These are phyloP conservation scores for Echium plantagineum DNA, from an alignment of 257 asterid genomes.

Conservation along the genomic window DNA sequence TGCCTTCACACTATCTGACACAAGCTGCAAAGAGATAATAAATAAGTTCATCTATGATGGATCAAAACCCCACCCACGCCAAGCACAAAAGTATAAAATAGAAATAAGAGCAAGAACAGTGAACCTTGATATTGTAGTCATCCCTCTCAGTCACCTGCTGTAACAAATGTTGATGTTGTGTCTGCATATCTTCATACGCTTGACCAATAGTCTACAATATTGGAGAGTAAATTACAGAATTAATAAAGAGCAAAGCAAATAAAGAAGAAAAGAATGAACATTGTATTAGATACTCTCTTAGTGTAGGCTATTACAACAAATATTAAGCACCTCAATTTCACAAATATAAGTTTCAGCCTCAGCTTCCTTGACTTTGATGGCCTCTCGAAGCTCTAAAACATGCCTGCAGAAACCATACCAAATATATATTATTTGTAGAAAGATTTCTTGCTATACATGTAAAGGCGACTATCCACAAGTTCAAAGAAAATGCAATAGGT, in stretches of 20 bases:
- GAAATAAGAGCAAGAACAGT: slow-evolving; percentile 6
- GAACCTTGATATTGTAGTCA: slow-evolving; percentile 83
- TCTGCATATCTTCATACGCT: slow-evolving; percentile 97
- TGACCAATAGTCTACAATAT: slow-evolving; percentile 83
- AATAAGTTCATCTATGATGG: slow-evolving; percentile 8
- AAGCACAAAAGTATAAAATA: neutral
- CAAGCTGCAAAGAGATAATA: slow-evolving; percentile 53
- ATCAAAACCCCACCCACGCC: neutral
- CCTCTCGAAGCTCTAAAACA: slow-evolving; percentile 85
- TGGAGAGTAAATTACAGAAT: slow-evolving; percentile 1
- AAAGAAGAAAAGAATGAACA: slow-evolving; percentile 9
- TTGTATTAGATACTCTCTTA: neutral
- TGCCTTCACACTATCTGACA: slow-evolving; percentile 85
- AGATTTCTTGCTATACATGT: neutral
- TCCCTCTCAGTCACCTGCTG: slow-evolving; percentile 82
- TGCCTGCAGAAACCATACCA: slow-evolving; percentile 35
- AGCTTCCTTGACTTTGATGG: slow-evolving; percentile 70
- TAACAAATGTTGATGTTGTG: slow-evolving; percentile 83
- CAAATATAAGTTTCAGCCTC: slow-evolving; percentile 79
- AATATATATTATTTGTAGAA: neutral
- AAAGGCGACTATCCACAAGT: neutral
- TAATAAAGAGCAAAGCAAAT: slow-evolving; percentile 9
- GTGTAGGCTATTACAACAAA: neutral
- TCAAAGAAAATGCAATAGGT: no score
- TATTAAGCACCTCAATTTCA: slow-evolving; percentile 71